Conservation (phyloP, 176 grass and related monocot genomes). For the Oryza glaberrima region DNA sequence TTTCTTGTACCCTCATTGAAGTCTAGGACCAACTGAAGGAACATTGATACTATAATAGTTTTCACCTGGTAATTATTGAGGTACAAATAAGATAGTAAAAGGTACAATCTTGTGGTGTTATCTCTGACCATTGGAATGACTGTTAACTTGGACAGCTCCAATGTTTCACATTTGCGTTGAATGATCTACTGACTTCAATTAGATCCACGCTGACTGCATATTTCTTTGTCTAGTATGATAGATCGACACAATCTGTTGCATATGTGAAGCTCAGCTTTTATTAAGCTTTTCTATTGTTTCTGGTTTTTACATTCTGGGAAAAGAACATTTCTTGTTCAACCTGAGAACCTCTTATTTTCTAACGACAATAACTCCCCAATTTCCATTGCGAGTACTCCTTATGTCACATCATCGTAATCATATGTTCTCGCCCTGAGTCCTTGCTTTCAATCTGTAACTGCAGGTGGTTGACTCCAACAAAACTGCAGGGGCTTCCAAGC, state of each 20-base stretch:
- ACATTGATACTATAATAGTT: not conserved
- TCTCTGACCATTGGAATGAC: not conserved
- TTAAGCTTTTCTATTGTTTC: not conserved
- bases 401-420: not conserved
- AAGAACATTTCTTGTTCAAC: not conserved
- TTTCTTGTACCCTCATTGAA: not conserved
- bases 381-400: not conserved
- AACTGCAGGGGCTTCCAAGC: constrained; percentile 15
- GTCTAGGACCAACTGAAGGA: constrained; percentile 2
- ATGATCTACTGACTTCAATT: not conserved
- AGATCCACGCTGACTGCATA: not conserved
- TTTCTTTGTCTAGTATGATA: not conserved
- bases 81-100: not conserved
- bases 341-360: not conserved
- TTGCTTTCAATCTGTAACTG: not conserved
- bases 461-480: constrained; percentile 35
- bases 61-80: not conserved
- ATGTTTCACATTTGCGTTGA: not conserved
- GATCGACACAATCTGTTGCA: not conserved
- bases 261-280: not conserved
- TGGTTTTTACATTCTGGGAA: not conserved
- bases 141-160: not conserved
- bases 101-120: not conserved
- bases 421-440: not conserved
- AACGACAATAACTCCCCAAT: not conserved